Base-by-base conservation (phyloP, 306 rosid species). In the Inga leiocalycina region DNA sequence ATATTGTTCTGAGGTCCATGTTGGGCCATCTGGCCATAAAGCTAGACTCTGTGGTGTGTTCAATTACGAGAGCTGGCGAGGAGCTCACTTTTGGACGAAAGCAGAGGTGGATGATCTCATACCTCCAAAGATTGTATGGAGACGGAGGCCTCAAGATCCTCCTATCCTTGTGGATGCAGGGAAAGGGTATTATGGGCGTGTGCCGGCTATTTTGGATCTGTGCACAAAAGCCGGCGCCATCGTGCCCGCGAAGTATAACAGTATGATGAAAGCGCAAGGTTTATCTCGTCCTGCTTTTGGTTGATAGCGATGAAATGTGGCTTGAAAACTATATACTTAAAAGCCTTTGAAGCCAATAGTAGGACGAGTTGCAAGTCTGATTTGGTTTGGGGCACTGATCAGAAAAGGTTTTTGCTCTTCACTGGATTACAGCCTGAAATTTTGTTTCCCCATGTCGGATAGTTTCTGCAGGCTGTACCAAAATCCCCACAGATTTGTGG, bases 21-120 rank as follows among this genome's bases (percentile, higher is more conserved):
- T 57, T 57, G 97, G 99, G 83, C 97, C 91, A 10, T 92, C 97
- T 44, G 99, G 98, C 52, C 97, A 94, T 83, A 85, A 81, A 89
- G 97, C 95, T 73, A 88, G 95, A 87, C 93, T 90, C 17, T 91
- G 97, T 82, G 98, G 95, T 43, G 87, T 96, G 65, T 94, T 96
- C 68, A 90, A 88, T 92, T 92, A 89, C 79, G 94, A 94, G 91
- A 88, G 91, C 77, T 88, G 95, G 94, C 87, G 89, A 79, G 97
- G 94, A 78, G 72, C 87, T 69, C 98, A 97, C 87, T 88, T 89
- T 85, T 97, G 98, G 99, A 83, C 80, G 82, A 96, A 89, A 84
- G 95, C 94, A 51, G 82, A 70, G 43, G 91, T 97, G 56, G 86
- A 97, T 88, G 90, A 91, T 86, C 88, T 94, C 76, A 94, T 97